These are phyloP conservation scores for Suillus subaureus DNA, from an alignment of 768 basidiomycete genomes.

Conservation along the genomic window DNA sequence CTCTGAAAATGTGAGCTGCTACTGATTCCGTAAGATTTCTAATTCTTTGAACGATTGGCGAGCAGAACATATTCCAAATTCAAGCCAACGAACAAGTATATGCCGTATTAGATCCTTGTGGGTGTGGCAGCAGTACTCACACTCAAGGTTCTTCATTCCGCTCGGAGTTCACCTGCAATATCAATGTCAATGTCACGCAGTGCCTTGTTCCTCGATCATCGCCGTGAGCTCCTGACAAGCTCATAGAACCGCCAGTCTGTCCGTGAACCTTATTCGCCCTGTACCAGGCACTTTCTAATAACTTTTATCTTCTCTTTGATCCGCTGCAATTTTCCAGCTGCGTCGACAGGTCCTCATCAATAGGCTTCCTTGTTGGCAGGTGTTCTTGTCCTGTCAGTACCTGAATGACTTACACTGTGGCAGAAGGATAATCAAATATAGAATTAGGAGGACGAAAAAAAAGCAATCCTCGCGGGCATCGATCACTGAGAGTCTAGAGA, in stretches of 20 bases:
- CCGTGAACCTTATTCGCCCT: background rate
- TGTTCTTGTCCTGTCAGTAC: background rate
- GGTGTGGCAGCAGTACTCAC: background rate
- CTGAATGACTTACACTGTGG: background rate
- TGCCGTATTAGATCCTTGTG: background rate
- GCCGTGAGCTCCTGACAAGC: background rate
- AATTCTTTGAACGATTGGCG: background rate
- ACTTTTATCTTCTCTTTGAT: background rate
- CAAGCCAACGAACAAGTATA: background rate
- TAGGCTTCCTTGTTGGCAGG: background rate
- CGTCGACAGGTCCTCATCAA: background rate
- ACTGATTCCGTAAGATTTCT: background rate
- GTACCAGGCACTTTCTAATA: background rate
- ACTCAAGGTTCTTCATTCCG: background rate
- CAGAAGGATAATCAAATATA: background rate
- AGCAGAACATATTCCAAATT: background rate
- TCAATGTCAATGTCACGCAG: background rate
- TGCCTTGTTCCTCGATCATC: background rate
- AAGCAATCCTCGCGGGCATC: background rate
- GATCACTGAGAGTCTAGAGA: background rate
- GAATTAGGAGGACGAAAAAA: background rate
- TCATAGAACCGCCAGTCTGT: background rate
- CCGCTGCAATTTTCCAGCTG: background rate
- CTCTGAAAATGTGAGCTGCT: background rate
- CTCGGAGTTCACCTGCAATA: background rate